Conservation (phyloP, 176 grass and related monocot species). For the Microstegium vimineum region DNA sequence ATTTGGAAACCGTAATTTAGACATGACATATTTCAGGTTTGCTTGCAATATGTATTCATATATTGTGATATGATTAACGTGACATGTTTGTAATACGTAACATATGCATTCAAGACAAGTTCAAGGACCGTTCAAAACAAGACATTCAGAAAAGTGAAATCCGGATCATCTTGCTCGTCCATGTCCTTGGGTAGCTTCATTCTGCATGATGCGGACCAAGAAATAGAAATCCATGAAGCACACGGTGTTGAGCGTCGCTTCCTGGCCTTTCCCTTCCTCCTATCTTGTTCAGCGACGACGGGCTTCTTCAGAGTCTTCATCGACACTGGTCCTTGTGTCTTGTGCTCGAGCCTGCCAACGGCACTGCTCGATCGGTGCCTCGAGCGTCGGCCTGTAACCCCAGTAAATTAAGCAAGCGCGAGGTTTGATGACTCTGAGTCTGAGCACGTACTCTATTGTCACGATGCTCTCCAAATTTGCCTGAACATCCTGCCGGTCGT, state of each 20-base stretch:
- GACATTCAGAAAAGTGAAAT: background rate
- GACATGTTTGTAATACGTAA: too few species aligned
- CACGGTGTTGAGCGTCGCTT: background rate
- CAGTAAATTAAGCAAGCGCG: background rate
- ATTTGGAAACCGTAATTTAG: too few species aligned
- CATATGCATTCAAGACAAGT: too few species aligned
- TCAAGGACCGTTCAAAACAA: too few species aligned
- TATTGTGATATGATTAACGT: too few species aligned
- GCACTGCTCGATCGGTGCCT: background rate
- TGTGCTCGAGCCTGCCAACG: background rate
- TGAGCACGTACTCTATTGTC: background rate
- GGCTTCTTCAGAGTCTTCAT: background rate
- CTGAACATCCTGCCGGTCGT: background rate
- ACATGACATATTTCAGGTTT: too few species aligned
- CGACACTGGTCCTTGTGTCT: background rate
- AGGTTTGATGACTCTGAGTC: fast-evolving
- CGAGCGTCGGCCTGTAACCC: background rate
- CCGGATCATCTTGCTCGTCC: background rate
- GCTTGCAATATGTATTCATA: too few species aligned
- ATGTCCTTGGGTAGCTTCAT: background rate
- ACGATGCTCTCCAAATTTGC: background rate
- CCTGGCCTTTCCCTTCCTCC: background rate
- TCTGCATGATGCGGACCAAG: background rate
- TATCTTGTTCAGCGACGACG: background rate
- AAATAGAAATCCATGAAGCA: constrained; percentile 9